Evolutionary conservation across 2,329 filamentous ascomycete genomes (phyloP).

Genomic region (Alternaria solani): DNA sequence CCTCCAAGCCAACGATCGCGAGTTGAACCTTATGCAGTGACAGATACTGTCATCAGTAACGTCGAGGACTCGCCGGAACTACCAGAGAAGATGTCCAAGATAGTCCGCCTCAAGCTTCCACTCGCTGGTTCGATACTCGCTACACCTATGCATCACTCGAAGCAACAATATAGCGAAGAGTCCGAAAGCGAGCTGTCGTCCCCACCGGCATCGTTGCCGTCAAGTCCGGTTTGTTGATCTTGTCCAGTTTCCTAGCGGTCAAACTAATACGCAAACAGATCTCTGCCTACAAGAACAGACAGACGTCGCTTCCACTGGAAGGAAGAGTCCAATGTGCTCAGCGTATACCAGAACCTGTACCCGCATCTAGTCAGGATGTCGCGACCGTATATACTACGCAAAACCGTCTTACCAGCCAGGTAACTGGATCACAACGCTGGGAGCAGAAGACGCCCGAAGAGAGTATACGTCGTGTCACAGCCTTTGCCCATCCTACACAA

Average conservation of each 20-base stretch:
- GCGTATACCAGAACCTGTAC: background rate
- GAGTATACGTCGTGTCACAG: background rate
- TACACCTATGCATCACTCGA: background rate
- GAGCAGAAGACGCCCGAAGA: background rate
- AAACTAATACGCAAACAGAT: background rate
- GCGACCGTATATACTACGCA: background rate
- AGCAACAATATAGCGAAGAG: background rate
- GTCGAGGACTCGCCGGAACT: background rate
- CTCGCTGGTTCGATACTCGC: too few species aligned
- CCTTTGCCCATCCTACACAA: background rate
- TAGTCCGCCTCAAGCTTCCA: background rate
- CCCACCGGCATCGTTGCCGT: background rate
- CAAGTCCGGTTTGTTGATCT: background rate
- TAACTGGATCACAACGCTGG: background rate
- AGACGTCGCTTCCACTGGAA: background rate
- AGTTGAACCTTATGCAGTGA: background rate
- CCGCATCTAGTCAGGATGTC: conserved; percentile 4
- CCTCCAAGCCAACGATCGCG: too few species aligned
- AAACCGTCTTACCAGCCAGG: background rate
- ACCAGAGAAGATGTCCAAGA: background rate
- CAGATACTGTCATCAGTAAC: background rate
- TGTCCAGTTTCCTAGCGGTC: too few species aligned
- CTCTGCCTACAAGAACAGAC: background rate
- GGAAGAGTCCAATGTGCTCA: conserved; percentile 6
- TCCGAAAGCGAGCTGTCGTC: background rate